phyloP scores from a whole-genome alignment of 371 early-diverging fungal genomes.

The Rhizopus arrhizus region DNA sequence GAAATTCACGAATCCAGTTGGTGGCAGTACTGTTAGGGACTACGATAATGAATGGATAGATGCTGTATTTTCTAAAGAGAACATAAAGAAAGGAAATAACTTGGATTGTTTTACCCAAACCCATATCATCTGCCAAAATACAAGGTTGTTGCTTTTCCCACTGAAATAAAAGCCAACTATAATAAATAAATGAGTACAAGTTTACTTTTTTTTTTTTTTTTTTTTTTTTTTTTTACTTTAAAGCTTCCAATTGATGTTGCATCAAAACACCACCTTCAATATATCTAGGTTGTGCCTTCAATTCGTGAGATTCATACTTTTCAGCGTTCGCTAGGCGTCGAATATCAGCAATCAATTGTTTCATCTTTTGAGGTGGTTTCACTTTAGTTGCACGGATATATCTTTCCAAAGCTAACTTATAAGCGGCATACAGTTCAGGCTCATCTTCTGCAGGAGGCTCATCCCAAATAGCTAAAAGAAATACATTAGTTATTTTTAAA shows the following conservation, averaged over 20 bases:
- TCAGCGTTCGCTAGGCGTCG: slow-evolving; percentile 34
- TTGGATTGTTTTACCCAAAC: slow-evolving; percentile 92
- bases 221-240: slow-evolving; percentile 59
- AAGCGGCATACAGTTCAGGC: slow-evolving; percentile 42
- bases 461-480: slow-evolving; percentile 41
- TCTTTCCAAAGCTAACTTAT: slow-evolving; percentile 40
- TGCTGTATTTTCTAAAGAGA: slow-evolving; percentile 49
- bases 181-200: slow-evolving; percentile 21
- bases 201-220: slow-evolving; percentile 1
- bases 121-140: slow-evolving; percentile 96
- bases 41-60: slow-evolving; percentile 83
- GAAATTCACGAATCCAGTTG: slow-evolving; percentile 86
- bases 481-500: not conserved
- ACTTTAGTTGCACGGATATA: slow-evolving; percentile 37
- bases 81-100: slow-evolving; percentile 73
- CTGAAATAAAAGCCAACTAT: slow-evolving; percentile 75
- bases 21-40: slow-evolving; percentile 80
- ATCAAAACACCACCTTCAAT: slow-evolving; percentile 70
- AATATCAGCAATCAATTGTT: slow-evolving; percentile 37
- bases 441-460: slow-evolving; percentile 29
- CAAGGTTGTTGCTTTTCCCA: slow-evolving; percentile 63
- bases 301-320: slow-evolving; percentile 43
- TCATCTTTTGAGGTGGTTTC: slow-evolving; percentile 37
- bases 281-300: slow-evolving; percentile 66
- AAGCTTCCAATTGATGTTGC: slow-evolving; percentile 84